Evolutionary conservation across 129 eudicot genomes (phyloP), one percentile per base, ranked within the genome.

Genomic region (Escallonia rubra): DNA sequence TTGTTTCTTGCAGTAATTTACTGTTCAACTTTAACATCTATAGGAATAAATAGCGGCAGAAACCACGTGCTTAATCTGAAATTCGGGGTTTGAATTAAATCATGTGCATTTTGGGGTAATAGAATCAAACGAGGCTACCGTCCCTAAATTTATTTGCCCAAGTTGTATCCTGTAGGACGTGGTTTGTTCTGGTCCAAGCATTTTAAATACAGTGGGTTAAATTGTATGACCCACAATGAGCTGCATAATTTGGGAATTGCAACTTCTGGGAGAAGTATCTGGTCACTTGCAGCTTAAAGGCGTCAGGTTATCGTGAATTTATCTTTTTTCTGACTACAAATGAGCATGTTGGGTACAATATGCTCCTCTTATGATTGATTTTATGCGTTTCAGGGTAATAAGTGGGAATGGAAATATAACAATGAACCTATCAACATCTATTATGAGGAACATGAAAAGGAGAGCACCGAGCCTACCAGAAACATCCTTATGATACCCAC

Each of bases 401-500:
- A 69, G 61, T 93, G 98, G 98, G 75, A 80, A 68, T 93, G 96
- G 98, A 80, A 86, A 65, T 89, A 65, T 72, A 81, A 73, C 65
- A 92, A 87, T 23, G 72, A 74, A 46, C 70, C 95, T n/a, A 75
- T 89, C 59, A 86, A 82, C 49, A 79, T 93, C 53, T 83, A 89
- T 63, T 89, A 79, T 7, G 98, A 93, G 66, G 83, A 83, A 61
- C 85, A 76, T 66, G 85, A 70, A 53, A 76, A 81, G 45, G 79
- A 75, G 56, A 86, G 63, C 63, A 74, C 70, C 13, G 78, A 73
- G 59, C 84, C 91, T 56, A 65, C 59, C 16, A 93, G 86, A 84
- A 78, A 86, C 38, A 82, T 93, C 48, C 88, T 93, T 41, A 76
- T 89, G 91, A 74, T 93, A 65, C 98, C 98, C 6, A 89, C 98